Base-by-base conservation (phyloP, 768 basidiomycete species). In the Multifurca ochricompacta region DNA sequence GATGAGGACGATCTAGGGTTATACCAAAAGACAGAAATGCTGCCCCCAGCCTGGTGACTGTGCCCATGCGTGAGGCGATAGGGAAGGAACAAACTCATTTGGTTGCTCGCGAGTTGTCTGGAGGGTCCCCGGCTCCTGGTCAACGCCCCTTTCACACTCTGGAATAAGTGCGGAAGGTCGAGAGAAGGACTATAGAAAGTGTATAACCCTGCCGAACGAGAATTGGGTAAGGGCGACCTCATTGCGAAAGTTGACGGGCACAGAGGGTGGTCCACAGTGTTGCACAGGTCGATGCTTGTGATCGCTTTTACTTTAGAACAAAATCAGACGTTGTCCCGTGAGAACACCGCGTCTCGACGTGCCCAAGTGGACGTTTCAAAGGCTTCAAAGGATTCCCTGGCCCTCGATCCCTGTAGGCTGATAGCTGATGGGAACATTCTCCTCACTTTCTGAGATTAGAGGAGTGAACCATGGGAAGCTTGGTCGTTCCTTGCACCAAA, bases 401-500 rank as follows among this genome's bases (percentile, higher is more conserved):
- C 23, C 23, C 25, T 34, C 31, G 30, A 41, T 48, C 41, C 65
- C 14, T 49, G 43, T n/a, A 50, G 41, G 27, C 54, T 44, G 54
- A 10, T 23, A 53, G 10, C 54, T 60, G 54, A 2, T 30, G 23
- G 28, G 40, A 59, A 60, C n/a, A 23, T 36, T 51, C 30, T 45
- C 34, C 39, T 51, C 35, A 23, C 46, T 16, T 46, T 54, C 39
- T 18, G 35, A 30, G 16, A 31, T 16, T 30, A 32, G 25, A 44
- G 21, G 65, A 35, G 39, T 61, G 64, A 21, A 73, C 65, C 14
- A 51, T 60, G 4, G 71, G 73, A 3, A 73, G 50, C 14, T 34
- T 19, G 0, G 63, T 40, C 6, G 48, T 61, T 0, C 72, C 71
- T 51, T 73, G 73, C 36, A 69, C 67, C 25, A 65, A 51, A 49